Conservation (phyloP, 2,329 filamentous ascomycete species). For the Curvularia sp. region DNA sequence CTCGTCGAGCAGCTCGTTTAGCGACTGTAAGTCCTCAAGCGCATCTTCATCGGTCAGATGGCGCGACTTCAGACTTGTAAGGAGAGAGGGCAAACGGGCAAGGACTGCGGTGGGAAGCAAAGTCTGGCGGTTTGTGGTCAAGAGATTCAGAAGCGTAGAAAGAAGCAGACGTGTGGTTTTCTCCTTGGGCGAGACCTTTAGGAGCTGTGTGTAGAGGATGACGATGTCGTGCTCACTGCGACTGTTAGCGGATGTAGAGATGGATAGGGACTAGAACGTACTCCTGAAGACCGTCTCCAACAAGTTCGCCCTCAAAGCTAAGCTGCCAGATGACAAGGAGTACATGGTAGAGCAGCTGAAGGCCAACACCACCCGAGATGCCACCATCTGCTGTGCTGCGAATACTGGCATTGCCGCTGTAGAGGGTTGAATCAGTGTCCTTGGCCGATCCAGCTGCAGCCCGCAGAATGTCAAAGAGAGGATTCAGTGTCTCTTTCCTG, state of each 20-base stretch:
- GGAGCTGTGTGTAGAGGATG: constrained; percentile 87
- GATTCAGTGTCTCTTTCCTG: constrained; percentile 80
- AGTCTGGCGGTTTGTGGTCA: constrained; percentile 72
- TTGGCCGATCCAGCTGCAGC: constrained; percentile 76
- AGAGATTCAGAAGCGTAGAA: constrained; percentile 86
- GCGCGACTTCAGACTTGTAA: constrained; percentile 63
- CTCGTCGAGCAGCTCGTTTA: constrained; percentile 75
- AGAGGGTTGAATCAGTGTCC: constrained; percentile 68
- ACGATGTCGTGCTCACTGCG: constrained; percentile 89
- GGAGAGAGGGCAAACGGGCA: constrained; percentile 74
- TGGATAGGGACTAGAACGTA: constrained; percentile 54
- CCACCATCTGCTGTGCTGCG: constrained; percentile 69
- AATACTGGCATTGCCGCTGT: constrained; percentile 61
- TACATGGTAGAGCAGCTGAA: constrained; percentile 94
- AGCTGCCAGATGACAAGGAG: constrained; percentile 95
- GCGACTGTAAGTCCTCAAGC: constrained; percentile 57
- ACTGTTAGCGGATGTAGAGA: constrained; percentile 22
- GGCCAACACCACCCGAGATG: constrained; percentile 77
- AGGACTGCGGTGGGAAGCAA: constrained; percentile 85
- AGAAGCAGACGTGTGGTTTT: constrained; percentile 94
- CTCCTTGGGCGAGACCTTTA: constrained; percentile 93
- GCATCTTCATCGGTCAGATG: constrained; percentile 61
- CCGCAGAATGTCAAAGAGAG: constrained; percentile 79
- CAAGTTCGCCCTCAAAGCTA: constrained; percentile 78
- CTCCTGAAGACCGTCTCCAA: constrained; percentile 85